Base-by-base conservation (phyloP, 495 filamentous ascomycete genomes). In the Podospora sp. region DNA sequence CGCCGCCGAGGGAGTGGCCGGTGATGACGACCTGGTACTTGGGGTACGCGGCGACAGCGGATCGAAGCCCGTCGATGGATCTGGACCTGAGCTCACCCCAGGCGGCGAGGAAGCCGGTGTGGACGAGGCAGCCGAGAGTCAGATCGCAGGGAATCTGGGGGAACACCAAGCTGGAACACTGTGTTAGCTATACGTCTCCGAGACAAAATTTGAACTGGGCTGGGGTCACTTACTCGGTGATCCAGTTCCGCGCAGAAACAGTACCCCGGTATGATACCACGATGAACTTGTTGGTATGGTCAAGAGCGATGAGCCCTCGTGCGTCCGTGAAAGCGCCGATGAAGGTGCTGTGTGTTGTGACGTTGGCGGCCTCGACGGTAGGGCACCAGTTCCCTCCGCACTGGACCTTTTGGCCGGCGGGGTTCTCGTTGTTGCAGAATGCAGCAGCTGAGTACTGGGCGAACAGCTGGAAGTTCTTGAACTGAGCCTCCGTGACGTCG, bases 191-290 rank as follows among this genome's bases (percentile, higher is more conserved):
- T 22, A 60, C 16, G 26, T 16, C 20, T 16, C 12, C 18, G 7
- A 36, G 25, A 9, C 4, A 4, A 18, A 14, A 4, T 46, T 4
- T 12, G 5, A n/a, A 18, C 40, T 46, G 4, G 40, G 40, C 16
- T 14, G 46, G 20, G 70, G 52, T 51, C 53, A 66, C 81, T 69
- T 84, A 76, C 74, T 94, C 84, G 24, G 87, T 80, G 60, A 93
- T 79, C 85, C 85, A 94, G 75, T 89, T 94, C 33, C 80, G 79
- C 53, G 90, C 25, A 21, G 86, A 87, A 16, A 81, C 69, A 26
- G 84, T 85, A 66, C 92, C 92, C 29, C 89, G 86, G 80, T 93
- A 89, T 18, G 89, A 83, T 51, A 92, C 76, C 35, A 94, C 84
- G 55, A 94, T 88, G 16, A 86, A 69, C 22, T 81, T 65, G 69